Evolutionary conservation across 768 basidiomycete species (phyloP).

Genomic region (Dentipellis sp.): DNA sequence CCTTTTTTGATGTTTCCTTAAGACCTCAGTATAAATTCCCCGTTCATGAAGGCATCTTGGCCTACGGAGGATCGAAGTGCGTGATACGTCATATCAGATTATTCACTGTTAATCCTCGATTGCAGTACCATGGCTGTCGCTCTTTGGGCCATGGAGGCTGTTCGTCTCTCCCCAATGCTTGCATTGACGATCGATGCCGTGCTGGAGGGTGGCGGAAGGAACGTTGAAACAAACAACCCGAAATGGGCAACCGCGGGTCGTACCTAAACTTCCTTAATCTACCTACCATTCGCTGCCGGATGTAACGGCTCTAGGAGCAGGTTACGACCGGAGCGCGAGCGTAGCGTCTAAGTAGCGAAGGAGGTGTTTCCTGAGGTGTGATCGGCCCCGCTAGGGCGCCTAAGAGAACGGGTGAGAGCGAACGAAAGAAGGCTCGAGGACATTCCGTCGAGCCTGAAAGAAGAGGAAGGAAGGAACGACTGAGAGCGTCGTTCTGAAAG

Average conservation of each 20-base stretch:
- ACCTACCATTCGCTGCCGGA: too few relatives aligned
- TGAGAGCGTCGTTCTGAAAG: too few relatives aligned
- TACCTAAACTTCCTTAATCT: background rate
- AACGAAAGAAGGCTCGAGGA: too few relatives aligned
- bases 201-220: slow-evolving; percentile 20
- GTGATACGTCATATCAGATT: slow-evolving; percentile 14
- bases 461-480: too few relatives aligned
- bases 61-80: slow-evolving; percentile 66
- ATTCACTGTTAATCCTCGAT: background rate
- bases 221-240: slow-evolving; percentile 16
- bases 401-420: too few relatives aligned
- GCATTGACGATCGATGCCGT: slow-evolving; percentile 18
- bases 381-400: too few relatives aligned
- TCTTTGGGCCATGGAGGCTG: slow-evolving; percentile 24
- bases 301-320: too few relatives aligned
- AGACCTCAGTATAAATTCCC: slow-evolving; percentile 79
- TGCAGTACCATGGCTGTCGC: slow-evolving; percentile 16
- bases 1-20: background rate
- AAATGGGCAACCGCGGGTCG: background rate
- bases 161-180: slow-evolving; percentile 15
- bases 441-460: too few relatives aligned
- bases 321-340: too few relatives aligned
- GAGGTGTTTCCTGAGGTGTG: too few relatives aligned
- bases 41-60: slow-evolving; percentile 71
- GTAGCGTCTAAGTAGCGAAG: too few relatives aligned